Evolutionary conservation across 345 rosid species (phyloP).

Genomic region (Rhodamnia argentea): DNA sequence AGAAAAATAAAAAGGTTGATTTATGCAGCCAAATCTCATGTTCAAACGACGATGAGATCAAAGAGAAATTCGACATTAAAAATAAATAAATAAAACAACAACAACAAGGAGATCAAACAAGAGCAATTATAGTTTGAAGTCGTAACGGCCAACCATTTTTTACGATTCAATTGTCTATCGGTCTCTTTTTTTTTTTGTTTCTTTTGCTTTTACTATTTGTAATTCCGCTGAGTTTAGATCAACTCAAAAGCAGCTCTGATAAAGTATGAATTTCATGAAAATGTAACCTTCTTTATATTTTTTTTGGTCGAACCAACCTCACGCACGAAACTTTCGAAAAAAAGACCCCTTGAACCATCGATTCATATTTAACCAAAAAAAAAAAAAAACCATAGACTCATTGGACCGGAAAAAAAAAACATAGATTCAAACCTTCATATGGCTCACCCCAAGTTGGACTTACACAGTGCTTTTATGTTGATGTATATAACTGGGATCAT

Average conservation of each 20-base stretch:
- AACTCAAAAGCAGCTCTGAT: not conserved
- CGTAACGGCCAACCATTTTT: not conserved
- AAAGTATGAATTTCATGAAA: not conserved
- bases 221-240: not conserved
- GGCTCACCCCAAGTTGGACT: not conserved
- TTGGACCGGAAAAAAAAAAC: too few relatives aligned
- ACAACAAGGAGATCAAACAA: not conserved
- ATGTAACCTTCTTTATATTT: not conserved
- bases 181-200: not conserved
- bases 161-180: not conserved
- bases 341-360: not conserved
- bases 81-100: too few relatives aligned
- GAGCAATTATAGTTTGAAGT: not conserved
- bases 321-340: too few relatives aligned
- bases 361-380: too few relatives aligned
- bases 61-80: too few relatives aligned
- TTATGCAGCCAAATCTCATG: not conserved
- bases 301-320: too few relatives aligned
- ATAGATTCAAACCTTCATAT: not conserved
- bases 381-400: too few relatives aligned
- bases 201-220: not conserved
- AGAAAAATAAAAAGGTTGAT: too few relatives aligned
- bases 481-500: not conserved
- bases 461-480: not conserved
- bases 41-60: not conserved